phyloP scores from a whole-genome alignment of 257 asterid genomes.

The Solanum sitiens region DNA sequence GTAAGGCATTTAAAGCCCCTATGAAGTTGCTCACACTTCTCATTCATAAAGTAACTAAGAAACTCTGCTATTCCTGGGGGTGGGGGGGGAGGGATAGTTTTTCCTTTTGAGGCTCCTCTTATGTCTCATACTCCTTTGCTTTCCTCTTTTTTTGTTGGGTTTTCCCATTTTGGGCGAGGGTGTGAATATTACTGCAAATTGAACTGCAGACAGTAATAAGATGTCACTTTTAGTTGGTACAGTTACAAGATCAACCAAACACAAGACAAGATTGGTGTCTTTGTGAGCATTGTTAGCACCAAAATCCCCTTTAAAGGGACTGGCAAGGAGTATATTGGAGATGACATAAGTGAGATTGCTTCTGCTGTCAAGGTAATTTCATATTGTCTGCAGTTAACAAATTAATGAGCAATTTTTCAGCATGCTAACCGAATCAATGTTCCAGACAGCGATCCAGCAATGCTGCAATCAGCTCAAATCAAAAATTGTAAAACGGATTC shows the following conservation, averaged over 20 bases:
- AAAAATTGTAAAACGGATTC: constrained; percentile 78
- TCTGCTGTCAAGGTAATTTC: constrained; percentile 74
- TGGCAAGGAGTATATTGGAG: constrained; percentile 92
- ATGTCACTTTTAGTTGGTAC: constrained; percentile 51
- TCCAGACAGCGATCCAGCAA: constrained; percentile 75
- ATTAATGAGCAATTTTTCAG: background rate
- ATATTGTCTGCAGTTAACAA: background rate
- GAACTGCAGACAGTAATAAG: background rate
- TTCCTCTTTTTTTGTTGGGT: background rate
- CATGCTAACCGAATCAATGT: constrained; percentile 8
- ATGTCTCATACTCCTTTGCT: background rate
- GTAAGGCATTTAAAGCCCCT: constrained; percentile 26
- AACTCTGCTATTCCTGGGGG: background rate
- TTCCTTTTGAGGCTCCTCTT: background rate
- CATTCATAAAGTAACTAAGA: background rate
- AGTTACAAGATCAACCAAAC: constrained; percentile 87
- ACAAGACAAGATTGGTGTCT: constrained; percentile 85
- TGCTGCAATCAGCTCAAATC: constrained; percentile 73
- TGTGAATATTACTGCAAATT: background rate
- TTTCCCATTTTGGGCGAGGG: background rate
- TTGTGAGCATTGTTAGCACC: constrained; percentile 92
- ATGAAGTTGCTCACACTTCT: background rate
- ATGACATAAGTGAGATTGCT: constrained; percentile 89
- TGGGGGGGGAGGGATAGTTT: background rate
- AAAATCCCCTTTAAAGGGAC: constrained; percentile 93